Evolutionary conservation across 1,139 yeast genomes (phyloP).

Genomic region (Suhomyces panamericanus): DNA sequence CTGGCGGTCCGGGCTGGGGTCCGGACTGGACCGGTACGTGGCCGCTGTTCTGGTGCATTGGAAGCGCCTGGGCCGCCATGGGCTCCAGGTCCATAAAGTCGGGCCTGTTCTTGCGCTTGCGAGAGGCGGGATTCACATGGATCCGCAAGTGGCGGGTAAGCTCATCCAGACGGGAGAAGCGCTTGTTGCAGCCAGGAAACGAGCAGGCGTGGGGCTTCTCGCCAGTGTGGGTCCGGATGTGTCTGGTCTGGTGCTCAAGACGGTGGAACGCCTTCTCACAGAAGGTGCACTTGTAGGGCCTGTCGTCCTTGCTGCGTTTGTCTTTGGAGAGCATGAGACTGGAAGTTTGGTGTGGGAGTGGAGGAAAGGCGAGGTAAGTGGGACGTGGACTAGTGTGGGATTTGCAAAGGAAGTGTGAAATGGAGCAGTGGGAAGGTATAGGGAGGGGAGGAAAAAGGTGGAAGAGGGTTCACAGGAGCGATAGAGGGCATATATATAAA

Average conservation of each 20-base stretch:
- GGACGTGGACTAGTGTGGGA: neutral
- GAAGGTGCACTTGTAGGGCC: constrained; percentile 90
- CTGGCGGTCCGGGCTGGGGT: neutral
- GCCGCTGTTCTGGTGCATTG: neutral
- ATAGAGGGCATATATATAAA: neutral
- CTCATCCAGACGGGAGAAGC: constrained; percentile 87
- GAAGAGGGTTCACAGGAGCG: neutral
- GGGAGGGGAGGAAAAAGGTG: neutral
- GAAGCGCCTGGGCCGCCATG: neutral
- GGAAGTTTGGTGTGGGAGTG: too few relatives aligned
- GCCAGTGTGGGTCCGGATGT: constrained; percentile 93
- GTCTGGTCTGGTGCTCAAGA: constrained; percentile 91
- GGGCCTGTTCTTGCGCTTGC: constrained; percentile 20
- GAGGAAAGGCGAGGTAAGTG: neutral
- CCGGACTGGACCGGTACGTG: too few relatives aligned
- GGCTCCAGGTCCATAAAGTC: constrained; percentile 5
- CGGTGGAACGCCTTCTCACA: constrained; percentile 93
- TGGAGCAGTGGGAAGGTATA: neutral
- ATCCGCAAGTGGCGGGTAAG: constrained; percentile 86
- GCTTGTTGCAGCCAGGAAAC: constrained; percentile 82
- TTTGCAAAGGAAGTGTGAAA: neutral
- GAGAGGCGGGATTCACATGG: constrained; percentile 65
- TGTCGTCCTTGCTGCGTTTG: constrained; percentile 19
- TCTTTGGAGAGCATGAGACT: constrained; percentile 10
- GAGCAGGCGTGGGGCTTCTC: constrained; percentile 91